These are phyloP conservation scores for Teratosphaeria epicoccoides DNA, from an alignment of 2,329 filamentous ascomycete species.

Conservation along the genomic window DNA sequence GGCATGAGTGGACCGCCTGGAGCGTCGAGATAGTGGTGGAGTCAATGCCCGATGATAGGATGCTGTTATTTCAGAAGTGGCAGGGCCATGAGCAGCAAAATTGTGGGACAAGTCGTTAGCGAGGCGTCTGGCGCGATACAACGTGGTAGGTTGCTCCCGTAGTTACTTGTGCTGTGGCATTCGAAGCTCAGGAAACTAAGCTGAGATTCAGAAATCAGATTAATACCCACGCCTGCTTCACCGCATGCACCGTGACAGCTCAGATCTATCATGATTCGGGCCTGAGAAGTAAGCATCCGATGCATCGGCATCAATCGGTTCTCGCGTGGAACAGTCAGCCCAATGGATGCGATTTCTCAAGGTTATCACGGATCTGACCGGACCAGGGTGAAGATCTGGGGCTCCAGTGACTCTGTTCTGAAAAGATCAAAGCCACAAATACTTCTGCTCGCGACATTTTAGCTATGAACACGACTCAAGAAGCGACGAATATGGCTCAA, in stretches of 20 bases:
- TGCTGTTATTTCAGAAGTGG: not conserved
- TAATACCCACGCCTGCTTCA: not conserved
- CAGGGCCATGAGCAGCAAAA: not conserved
- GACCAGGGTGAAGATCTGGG: not conserved
- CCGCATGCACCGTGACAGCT: not conserved
- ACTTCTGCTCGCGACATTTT: not conserved
- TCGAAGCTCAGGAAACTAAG: not conserved
- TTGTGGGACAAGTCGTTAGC: not conserved
- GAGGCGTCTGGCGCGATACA: not conserved
- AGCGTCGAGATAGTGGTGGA: constrained; percentile 1
- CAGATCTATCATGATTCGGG: not conserved
- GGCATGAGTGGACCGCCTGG: constrained; percentile 8
- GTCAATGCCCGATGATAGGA: not conserved
- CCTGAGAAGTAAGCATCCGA: not conserved
- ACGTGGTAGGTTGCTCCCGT: not conserved
- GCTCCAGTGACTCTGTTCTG: not conserved
- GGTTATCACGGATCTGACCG: not conserved
- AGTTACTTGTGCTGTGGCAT: too few relatives aligned
- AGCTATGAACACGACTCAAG: not conserved
- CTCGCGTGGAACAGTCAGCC: not conserved
- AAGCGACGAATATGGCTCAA: not conserved
- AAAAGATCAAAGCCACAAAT: too few relatives aligned
- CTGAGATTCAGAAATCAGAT: not conserved
- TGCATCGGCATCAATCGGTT: not conserved
- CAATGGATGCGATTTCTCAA: not conserved